Evolutionary conservation across 306 rosid species (phyloP), one percentile per base, ranked within the genome.

Genomic region (Albizia julibrissin): DNA sequence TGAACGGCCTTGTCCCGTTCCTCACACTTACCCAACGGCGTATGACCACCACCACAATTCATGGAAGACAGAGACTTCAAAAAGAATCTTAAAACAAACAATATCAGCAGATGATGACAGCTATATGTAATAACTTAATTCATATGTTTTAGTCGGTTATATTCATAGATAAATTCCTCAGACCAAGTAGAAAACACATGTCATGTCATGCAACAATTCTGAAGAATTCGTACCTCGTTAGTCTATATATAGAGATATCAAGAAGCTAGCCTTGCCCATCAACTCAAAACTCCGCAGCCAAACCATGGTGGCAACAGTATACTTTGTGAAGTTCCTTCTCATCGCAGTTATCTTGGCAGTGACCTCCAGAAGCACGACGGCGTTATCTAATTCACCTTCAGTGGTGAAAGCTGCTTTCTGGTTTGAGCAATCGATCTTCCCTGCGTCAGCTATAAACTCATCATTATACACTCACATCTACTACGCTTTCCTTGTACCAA

Each of bases 371-470:
- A 10, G 47, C 21, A 33, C 18, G 0, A 79, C 37, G 4, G 77
- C 78, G 3, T 5, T 72, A 27, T 39, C 67, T 1, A 26, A 61
- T 22, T 61, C 34, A 61, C 7, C 27, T 47, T 69, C 84, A 24
- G 79, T n/a, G 16, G 88, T 92, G 43, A 94, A 91, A 80, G 87
- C 79, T 1, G 82, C 85, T 69, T 94, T 91, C 61, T 94, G 89
- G 77, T 73, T 87, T 22, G 81, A 86, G 18, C 69, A 78, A n/a
- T 84, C 14, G 40, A 6, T 71, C 12, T 84, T 91, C 79, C 91
- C 92, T 44, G 85, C 95, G 52, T 90, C 97, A 6, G 76, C 91
- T 78, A 87, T 94, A 42, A 59, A 92, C 88, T 89, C 97, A 7
- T 77, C 95, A 47, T 86, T 84, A 49, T 86, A 90, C 86, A 94